phyloP scores from a whole-genome alignment of 805 yeast genomes.

The Pichia nanzhaoensis region DNA sequence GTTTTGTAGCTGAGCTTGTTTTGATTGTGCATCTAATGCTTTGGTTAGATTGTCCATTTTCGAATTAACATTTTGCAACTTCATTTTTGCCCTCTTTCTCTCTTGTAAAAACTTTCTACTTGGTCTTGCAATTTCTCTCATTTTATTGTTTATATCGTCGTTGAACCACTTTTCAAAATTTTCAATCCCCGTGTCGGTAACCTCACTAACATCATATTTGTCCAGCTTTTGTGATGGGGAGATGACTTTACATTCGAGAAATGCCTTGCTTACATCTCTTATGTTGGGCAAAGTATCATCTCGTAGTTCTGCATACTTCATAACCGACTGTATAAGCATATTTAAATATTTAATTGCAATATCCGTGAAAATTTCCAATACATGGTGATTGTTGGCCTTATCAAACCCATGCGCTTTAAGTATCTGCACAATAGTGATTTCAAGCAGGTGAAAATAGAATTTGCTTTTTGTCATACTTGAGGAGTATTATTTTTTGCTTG shows the following conservation, averaged over 20 bases:
- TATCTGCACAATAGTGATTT: constrained; percentile 40
- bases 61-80: constrained; percentile 20
- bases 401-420: constrained; percentile 83
- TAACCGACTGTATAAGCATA: constrained; percentile 45
- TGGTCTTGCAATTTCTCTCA: constrained; percentile 34
- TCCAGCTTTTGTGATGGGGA: constrained; percentile 53
- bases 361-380: constrained; percentile 74
- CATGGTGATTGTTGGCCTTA: constrained; percentile 53
- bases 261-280: constrained; percentile 67
- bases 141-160: constrained; percentile 38
- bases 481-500: not conserved
- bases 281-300: constrained; percentile 33
- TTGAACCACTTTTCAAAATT: constrained; percentile 53
- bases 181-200: constrained; percentile 41
- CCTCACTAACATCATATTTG: constrained; percentile 42
- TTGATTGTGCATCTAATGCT: constrained; percentile 25
- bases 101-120: constrained; percentile 21
- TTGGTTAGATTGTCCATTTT: constrained; percentile 31
- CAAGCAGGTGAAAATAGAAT: constrained; percentile 27
- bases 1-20: constrained; percentile 22
- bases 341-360: constrained; percentile 58
- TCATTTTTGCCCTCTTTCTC: constrained; percentile 17
- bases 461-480: constrained; percentile 19
- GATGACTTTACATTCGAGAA: constrained; percentile 55
- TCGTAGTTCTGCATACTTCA: constrained; percentile 42